Evolutionary conservation across 345 rosid genomes (phyloP), one percentile per base, ranked within the genome.

Genomic region (Noccaea bulbosa): DNA sequence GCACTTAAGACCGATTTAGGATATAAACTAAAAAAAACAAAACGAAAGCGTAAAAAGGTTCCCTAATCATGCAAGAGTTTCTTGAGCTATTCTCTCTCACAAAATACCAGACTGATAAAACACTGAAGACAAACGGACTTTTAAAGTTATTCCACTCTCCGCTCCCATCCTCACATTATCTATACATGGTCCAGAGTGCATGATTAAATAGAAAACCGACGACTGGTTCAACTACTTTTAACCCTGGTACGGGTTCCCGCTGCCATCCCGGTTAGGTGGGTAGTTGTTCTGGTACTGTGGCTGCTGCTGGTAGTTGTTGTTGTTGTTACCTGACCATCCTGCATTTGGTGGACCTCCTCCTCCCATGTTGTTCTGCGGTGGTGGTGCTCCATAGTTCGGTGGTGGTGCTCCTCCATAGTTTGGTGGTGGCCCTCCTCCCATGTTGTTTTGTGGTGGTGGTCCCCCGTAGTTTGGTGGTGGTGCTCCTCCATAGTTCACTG

Each of bases 221-320:
- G 60, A 48, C 45, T 47, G 9, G 3, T 56, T 73, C 66, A 56
- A 32, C 71, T 73, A 57, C 61, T 66, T 22, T 65, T 20, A 73
- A 48, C 77, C 71, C 71, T 65, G 71, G 77, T 73, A 73, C 27
- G 77, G 77, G 61, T 73, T 73, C 7, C 77, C 77, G 11, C 77
- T 59, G 62, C 77, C 77, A 59, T 59, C 77, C 17, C 72, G 45
- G 62, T 41, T 73, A 38, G 72, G 77, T 59, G 77, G 77, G 59
- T 73, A 73, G 72, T 65, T 73, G 77, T 49, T 73, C 67, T 57
- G 77, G 77, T 73, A 73, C 62, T 73, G 77, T 41, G 77, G 77
- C 77, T 73, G 77, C 65, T 73, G 71, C 77, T 73, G 71, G 62
- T 73, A 72, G 77, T 73, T 56, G 54, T 66, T 65, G 69, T 43